Evolutionary conservation across 352 stramenopile genomes (phyloP).

Genomic region (Globisporangium spiculum): DNA sequence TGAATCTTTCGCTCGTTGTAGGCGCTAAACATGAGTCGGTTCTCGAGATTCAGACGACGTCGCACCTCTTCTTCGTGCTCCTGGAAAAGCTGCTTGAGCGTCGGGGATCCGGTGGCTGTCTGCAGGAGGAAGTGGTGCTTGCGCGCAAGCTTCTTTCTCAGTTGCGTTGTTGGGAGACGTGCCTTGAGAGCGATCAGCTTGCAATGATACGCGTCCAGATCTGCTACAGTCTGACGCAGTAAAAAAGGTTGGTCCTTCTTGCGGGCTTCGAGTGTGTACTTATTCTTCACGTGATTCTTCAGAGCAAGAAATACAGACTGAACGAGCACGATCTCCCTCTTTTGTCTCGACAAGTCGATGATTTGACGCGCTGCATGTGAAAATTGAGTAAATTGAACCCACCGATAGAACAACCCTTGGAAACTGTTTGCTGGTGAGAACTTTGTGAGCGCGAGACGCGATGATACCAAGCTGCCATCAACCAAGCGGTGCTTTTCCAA

Average conservation of each 20-base stretch:
- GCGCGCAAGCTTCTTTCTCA: slow-evolving; percentile 25
- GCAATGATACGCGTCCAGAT: slow-evolving; percentile 49
- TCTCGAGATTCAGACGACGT: slow-evolving; percentile 57
- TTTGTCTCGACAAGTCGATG: slow-evolving; percentile 24
- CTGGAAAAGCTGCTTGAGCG: slow-evolving; percentile 73
- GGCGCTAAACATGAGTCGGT: slow-evolving; percentile 67
- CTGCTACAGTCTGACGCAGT: slow-evolving; percentile 35
- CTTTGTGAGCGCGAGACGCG: slow-evolving; percentile 35
- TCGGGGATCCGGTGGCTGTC: slow-evolving; percentile 45
- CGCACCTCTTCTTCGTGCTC: slow-evolving; percentile 57
- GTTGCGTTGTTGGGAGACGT: slow-evolving; percentile 26
- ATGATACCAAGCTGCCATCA: slow-evolving; percentile 29
- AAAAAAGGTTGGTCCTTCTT: slow-evolving; percentile 29
- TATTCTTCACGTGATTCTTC: slow-evolving; percentile 36
- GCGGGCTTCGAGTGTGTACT: slow-evolving; percentile 39
- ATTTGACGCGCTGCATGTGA: slow-evolving; percentile 25
- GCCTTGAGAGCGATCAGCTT: slow-evolving; percentile 40
- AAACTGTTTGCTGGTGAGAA: slow-evolving; percentile 47
- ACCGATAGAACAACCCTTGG: slow-evolving; percentile 46
- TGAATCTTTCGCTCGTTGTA: slow-evolving; percentile 69
- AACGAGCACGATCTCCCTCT: slow-evolving; percentile 34
- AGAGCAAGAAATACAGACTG: slow-evolving; percentile 40
- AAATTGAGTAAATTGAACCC: slow-evolving; percentile 53
- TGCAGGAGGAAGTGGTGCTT: slow-evolving; percentile 30
- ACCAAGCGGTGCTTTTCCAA: slow-evolving; percentile 29